Evolutionary conservation across 345 rosid genomes (phyloP).

Genomic region (Brassica juncea): DNA sequence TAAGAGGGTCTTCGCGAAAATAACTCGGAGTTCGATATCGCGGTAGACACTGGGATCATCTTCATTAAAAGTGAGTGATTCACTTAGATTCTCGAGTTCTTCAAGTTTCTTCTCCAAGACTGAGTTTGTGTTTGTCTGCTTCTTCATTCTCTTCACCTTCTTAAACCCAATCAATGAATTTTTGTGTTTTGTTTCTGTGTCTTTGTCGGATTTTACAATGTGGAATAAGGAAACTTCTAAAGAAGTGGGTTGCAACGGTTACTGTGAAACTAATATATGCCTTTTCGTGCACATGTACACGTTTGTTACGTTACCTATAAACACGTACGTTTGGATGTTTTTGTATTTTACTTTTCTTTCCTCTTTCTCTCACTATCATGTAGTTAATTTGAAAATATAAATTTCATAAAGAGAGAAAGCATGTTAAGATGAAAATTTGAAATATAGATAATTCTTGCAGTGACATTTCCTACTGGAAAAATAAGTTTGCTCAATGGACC

Average conservation of each 20-base stretch:
- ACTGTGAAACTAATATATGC: background rate
- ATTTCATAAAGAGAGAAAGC: no score
- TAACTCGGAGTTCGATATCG: background rate
- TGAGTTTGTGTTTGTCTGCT: constrained; percentile 1
- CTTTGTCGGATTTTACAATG: constrained; percentile 5
- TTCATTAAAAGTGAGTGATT: background rate
- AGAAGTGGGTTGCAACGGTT: constrained; percentile 28
- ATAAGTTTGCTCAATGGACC: no score
- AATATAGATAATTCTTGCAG: no score
- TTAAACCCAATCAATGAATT: background rate
- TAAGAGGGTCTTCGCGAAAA: constrained; percentile 17
- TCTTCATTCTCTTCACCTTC: constrained; percentile 6
- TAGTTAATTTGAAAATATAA: no score
- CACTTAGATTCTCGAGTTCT: constrained; percentile 29
- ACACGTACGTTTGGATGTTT: background rate
- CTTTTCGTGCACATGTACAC: constrained; percentile 5
- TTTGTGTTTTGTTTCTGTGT: background rate
- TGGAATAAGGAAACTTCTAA: background rate
- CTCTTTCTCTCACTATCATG: background rate
- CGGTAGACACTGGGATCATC: constrained; percentile 4
- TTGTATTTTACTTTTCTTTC: background rate
- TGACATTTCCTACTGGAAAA: no score
- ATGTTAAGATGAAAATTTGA: no score
- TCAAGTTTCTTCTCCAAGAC: constrained; percentile 38
- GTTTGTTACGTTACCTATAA: background rate